These are phyloP conservation scores for Jacaranda copaia DNA, from an alignment of 257 asterid genomes.

Conservation along the genomic window DNA sequence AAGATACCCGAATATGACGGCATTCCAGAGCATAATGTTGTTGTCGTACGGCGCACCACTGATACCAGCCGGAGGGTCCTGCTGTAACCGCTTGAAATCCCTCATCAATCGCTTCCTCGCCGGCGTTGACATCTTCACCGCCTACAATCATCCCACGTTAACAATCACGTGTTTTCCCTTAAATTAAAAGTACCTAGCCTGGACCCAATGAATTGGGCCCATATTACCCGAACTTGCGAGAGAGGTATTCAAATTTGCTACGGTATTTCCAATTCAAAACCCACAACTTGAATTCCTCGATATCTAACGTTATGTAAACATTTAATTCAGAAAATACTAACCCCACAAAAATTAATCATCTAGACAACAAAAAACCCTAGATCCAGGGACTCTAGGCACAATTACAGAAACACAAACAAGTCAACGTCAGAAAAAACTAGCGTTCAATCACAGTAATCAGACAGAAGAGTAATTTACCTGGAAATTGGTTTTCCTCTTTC, in stretches of 20 bases:
- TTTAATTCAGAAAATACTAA: not conserved
- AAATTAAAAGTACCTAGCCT: not conserved
- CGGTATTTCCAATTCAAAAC: not conserved
- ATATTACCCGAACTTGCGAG: not conserved
- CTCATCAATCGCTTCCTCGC: constrained; percentile 93
- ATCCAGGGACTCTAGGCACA: constrained; percentile 33
- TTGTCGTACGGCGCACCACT: constrained; percentile 95
- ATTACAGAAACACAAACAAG: constrained; percentile 17
- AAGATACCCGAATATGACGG: constrained; percentile 86
- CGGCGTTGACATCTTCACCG: constrained; percentile 82
- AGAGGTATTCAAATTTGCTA: not conserved
- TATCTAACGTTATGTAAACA: not conserved
- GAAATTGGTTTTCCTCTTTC: constrained; percentile 8
- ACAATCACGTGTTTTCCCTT: not conserved
- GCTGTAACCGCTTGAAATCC: constrained; percentile 94
- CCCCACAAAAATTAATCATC: constrained; percentile 14
- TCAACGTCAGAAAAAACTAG: constrained; percentile 31
- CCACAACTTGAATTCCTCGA: not conserved
- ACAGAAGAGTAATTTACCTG: constrained; percentile 35
- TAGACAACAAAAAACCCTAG: constrained; percentile 34
- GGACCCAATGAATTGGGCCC: constrained; percentile 5
- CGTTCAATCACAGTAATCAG: constrained; percentile 19
- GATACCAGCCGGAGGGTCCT: constrained; percentile 96
- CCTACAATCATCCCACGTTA: constrained; percentile 38
- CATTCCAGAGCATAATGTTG: constrained; percentile 94